phyloP scores from a whole-genome alignment of 1,139 yeast genomes.

The Yamadazyma dendronema region DNA sequence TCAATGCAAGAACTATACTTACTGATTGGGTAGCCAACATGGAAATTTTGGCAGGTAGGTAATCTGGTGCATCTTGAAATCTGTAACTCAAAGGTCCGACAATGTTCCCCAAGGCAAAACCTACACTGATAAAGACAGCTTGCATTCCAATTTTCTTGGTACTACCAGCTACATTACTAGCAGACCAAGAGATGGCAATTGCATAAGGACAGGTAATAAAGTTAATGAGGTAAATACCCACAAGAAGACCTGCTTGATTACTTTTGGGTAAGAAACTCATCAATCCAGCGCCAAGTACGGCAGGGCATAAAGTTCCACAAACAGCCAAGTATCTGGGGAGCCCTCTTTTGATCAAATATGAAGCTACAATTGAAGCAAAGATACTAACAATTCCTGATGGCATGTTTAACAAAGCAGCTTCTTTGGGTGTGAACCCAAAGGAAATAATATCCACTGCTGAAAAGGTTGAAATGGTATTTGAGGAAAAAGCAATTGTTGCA shows the following conservation, averaged over 20 bases:
- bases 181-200: constrained; percentile 23
- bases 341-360: constrained; percentile 17
- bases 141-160: constrained; percentile 24
- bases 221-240: constrained; percentile 20
- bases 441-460: constrained; percentile 38
- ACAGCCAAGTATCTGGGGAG: constrained; percentile 18
- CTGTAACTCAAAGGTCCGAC: constrained; percentile 39
- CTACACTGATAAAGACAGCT: constrained; percentile 22
- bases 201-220: constrained; percentile 20
- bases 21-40: constrained; percentile 30
- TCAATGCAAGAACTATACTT: constrained; percentile 28
- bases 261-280: constrained; percentile 34
- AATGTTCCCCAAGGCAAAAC: constrained; percentile 20
- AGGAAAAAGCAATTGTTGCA: constrained; percentile 25
- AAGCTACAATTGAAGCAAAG: constrained; percentile 11
- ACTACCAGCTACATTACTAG: constrained; percentile 25
- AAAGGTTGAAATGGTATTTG: constrained; percentile 45
- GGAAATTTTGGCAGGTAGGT: constrained; percentile 33
- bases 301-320: constrained; percentile 14
- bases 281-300: constrained; percentile 23
- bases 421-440: constrained; percentile 24
- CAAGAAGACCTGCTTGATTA: constrained; percentile 27
- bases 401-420: constrained; percentile 16
- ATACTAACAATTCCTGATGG: constrained; percentile 17
- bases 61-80: constrained; percentile 24